These are phyloP conservation scores for Amphichorda felina DNA, from an alignment of 2,329 filamentous ascomycete species.

Conservation along the genomic window DNA sequence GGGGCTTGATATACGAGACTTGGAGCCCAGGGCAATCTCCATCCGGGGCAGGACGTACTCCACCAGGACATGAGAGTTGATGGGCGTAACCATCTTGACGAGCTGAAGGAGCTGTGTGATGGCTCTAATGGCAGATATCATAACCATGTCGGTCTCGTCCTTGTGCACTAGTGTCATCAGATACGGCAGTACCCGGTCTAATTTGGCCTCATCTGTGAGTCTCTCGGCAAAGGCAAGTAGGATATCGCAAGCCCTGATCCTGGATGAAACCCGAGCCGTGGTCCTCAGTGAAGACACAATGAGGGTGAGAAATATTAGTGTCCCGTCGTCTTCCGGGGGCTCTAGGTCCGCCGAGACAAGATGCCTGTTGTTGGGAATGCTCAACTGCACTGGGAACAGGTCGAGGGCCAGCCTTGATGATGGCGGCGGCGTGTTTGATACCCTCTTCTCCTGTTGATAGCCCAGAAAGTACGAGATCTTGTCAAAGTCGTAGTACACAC, in stretches of 20 bases:
- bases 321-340: conserved; percentile 69
- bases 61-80: conserved; percentile 57
- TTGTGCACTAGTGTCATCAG: conserved; percentile 64
- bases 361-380: conserved; percentile 76
- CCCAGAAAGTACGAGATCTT: conserved; percentile 94
- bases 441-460: conserved; percentile 39
- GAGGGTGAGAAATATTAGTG: conserved; percentile 81
- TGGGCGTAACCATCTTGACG: conserved; percentile 75
- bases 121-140: conserved; percentile 72
- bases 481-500: conserved; percentile 89
- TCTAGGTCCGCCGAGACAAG: conserved; percentile 48
- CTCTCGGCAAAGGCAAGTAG: conserved; percentile 84
- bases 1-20: conserved; percentile 39
- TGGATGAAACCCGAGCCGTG: conserved; percentile 77
- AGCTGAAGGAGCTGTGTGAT: conserved; percentile 82
- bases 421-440: conserved; percentile 13
- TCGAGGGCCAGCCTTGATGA: conserved; percentile 37
- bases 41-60: conserved; percentile 57
- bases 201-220: conserved; percentile 86
- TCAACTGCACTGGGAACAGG: conserved; percentile 71
- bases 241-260: conserved; percentile 81
- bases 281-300: conserved; percentile 83
- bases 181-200: conserved; percentile 88
- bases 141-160: conserved; percentile 74
- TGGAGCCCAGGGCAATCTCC: conserved; percentile 38